Percentiles rank a stretch among this genome's conserved stretches.
phyloP scores from a whole-genome alignment of 129 eudicot species.

The Chrysanthemum makinoi region DNA sequence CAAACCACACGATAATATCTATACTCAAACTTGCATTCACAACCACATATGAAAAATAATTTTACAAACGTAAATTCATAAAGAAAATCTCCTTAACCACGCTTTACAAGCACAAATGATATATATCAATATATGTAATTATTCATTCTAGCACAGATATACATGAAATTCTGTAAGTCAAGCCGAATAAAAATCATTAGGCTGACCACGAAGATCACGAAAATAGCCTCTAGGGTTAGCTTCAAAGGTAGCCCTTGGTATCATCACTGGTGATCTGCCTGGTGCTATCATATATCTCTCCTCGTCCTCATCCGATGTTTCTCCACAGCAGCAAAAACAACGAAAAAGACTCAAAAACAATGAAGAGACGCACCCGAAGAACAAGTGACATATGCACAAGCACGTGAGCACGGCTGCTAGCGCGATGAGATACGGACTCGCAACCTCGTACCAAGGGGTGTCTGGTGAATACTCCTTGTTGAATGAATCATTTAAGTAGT shows the following conservation, averaged over 20 bases:
- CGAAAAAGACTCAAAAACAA: conserved; percentile 14
- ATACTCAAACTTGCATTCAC: no score
- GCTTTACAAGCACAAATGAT: no score
- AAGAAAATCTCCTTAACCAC: no score
- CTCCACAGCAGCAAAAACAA: background rate
- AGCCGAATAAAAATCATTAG: conserved; percentile 15
- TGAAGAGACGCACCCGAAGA: conserved; percentile 7
- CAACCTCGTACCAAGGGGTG: conserved; percentile 32
- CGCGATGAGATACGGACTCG: conserved; percentile 30
- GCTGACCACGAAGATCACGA: conserved; percentile 19
- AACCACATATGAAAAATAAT: no score
- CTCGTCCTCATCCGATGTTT: background rate
- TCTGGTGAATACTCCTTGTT: conserved; percentile 49
- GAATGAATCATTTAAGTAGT: background rate
- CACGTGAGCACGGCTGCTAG: conserved; percentile 20
- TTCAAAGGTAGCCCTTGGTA: conserved; percentile 28
- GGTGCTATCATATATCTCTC: conserved; percentile 42
- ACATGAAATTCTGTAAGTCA: no score
- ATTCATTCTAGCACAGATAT: no score
- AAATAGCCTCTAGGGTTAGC: conserved; percentile 27
- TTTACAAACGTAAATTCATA: no score
- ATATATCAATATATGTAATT: no score
- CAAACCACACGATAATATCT: no score
- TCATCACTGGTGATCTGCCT: conserved; percentile 14
- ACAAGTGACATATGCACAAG: conserved; percentile 24